Percentiles rank a stretch among this genome's conserved stretches.
These are phyloP conservation scores for Dichotomocladium elegans DNA, from an alignment of 371 early-diverging fungal species.

Conservation along the genomic window DNA sequence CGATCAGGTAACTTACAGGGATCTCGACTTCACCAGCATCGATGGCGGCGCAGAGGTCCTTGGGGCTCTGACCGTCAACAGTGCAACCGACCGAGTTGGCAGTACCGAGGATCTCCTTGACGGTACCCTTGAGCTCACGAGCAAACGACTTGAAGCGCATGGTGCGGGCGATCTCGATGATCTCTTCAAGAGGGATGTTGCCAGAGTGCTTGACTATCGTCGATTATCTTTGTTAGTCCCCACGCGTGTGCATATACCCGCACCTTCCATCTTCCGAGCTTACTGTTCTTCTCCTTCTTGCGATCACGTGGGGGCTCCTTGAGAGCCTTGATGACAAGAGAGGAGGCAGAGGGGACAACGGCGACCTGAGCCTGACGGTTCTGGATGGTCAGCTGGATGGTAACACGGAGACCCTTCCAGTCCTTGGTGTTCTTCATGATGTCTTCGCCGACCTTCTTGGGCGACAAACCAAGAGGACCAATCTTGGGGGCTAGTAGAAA, in stretches of 20 bases:
- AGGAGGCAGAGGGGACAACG: conserved; percentile 96
- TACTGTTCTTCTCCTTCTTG: conserved; percentile 99
- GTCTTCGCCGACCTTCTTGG: conserved; percentile 99
- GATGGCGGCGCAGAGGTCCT: conserved; percentile 44
- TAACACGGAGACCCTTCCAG: conserved; percentile 98
- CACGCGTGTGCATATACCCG: not conserved
- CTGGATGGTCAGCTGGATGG: conserved; percentile 98
- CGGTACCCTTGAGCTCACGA: conserved; percentile 86
- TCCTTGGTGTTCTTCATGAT: conserved; percentile 99
- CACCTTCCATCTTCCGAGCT: conserved; percentile 14
- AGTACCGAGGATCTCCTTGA: conserved; percentile 99
- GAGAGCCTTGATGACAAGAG: conserved; percentile 97
- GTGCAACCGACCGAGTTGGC: conserved; percentile 95
- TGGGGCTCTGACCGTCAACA: conserved; percentile 50
- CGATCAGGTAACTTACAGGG: conserved; percentile 36
- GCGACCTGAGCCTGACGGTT: conserved; percentile 99
- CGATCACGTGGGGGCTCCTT: conserved; percentile 99
- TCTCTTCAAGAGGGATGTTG: conserved; percentile 87
- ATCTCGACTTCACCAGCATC: conserved; percentile 79
- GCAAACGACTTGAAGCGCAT: conserved; percentile 94
- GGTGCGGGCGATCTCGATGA: conserved; percentile 96
- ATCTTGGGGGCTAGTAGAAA: conserved; percentile 80
- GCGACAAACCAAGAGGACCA: conserved; percentile 99
- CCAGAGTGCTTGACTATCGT: conserved; percentile 86
- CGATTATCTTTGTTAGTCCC: not conserved